phyloP scores from a whole-genome alignment of 2,329 filamentous ascomycete genomes.

The Apiospora phragmitis region DNA sequence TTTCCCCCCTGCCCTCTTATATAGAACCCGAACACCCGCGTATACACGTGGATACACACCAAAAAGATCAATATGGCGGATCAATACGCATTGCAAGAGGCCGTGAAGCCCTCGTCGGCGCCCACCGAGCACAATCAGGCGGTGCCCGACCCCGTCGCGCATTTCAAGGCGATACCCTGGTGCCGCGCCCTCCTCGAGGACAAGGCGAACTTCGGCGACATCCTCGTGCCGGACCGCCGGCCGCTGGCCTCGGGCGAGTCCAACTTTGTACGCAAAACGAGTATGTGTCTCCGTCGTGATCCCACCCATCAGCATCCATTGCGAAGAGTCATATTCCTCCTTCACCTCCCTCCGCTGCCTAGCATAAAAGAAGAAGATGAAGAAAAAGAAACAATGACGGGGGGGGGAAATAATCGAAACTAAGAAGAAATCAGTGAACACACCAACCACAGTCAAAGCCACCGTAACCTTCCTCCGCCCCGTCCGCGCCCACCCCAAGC shows the following conservation, averaged over 20 bases:
- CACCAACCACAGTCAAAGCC: constrained; percentile 24
- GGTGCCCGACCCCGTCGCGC: constrained; percentile 25
- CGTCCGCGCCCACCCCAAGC: neutral
- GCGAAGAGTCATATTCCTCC: neutral
- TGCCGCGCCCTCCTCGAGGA: constrained; percentile 24
- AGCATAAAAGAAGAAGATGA: neutral
- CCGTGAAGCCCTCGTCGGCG: constrained; percentile 14
- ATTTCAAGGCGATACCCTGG: constrained; percentile 31
- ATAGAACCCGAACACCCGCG: neutral
- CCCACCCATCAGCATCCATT: neutral
- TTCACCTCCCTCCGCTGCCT: neutral
- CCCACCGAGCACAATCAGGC: constrained; percentile 23
- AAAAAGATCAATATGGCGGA: neutral
- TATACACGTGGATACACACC: too few relatives aligned
- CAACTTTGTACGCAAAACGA: constrained; percentile 27
- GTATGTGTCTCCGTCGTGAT: neutral
- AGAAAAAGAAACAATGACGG: too few relatives aligned
- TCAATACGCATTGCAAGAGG: neutral
- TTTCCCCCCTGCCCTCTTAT: neutral
- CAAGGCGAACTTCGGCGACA: constrained; percentile 21
- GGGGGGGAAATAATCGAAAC: too few relatives aligned
- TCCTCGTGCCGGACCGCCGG: constrained; percentile 25
- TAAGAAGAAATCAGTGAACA: too few relatives aligned
- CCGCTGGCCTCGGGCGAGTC: constrained; percentile 26
- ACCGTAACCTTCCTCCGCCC: constrained; percentile 24